A percentile compares a stretch with the other conserved stretches of the same genome.
These are phyloP conservation scores for Pichia nakasei DNA, from an alignment of 805 yeast species.

Conservation along the genomic window DNA sequence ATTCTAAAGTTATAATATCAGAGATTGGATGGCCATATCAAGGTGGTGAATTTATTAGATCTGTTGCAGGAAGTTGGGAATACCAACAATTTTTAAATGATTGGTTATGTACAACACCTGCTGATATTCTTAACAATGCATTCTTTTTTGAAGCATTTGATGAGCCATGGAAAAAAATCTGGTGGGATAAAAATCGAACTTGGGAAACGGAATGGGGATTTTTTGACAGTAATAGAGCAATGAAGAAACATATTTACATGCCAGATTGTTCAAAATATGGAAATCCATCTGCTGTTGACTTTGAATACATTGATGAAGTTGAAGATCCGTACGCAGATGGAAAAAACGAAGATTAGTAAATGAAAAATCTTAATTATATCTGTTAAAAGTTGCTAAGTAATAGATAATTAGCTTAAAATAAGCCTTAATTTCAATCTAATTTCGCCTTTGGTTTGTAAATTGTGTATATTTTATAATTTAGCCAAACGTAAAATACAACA, in stretches of 20 bases:
- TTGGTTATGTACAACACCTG: slow-evolving; percentile 42
- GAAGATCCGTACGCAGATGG: not conserved
- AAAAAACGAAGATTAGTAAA: slow-evolving; percentile 4
- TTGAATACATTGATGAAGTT: not conserved
- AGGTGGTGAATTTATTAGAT: slow-evolving; percentile 41
- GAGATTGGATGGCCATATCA: slow-evolving; percentile 69
- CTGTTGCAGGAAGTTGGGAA: slow-evolving; percentile 39
- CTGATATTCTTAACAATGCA: slow-evolving; percentile 34
- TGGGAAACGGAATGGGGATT: slow-evolving; percentile 76
- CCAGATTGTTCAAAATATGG: slow-evolving; percentile 28
- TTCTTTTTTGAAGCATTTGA: slow-evolving; percentile 64
- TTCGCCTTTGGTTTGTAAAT: slow-evolving; percentile 16
- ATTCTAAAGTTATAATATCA: slow-evolving; percentile 35
- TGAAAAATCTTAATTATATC: no score
- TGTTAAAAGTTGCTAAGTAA: not conserved
- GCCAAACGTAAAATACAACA: slow-evolving; percentile 74
- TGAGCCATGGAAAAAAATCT: slow-evolving; percentile 59
- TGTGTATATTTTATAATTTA: slow-evolving; percentile 41
- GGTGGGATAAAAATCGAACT: slow-evolving; percentile 35
- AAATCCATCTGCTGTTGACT: not conserved
- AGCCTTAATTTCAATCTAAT: slow-evolving; percentile 10
- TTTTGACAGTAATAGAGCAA: slow-evolving; percentile 38
- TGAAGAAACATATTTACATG: slow-evolving; percentile 35
- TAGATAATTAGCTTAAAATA: no score
- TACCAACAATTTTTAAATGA: slow-evolving; percentile 39